Conservation (phyloP, 331 rosid species). For the Phaseolus coccineus region DNA sequence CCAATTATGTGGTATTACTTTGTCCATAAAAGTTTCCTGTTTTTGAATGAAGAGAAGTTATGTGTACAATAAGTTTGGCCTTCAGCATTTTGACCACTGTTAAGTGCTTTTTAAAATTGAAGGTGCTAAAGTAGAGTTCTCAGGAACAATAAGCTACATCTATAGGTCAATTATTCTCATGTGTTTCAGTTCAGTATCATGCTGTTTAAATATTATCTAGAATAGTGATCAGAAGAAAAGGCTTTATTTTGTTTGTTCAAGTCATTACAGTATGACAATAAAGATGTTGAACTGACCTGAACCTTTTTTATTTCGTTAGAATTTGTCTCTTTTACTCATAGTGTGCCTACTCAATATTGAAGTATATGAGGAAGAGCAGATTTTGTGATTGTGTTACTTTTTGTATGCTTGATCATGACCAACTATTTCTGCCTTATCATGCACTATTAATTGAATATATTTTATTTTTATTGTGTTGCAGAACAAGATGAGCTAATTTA, state of each 20-base stretch:
- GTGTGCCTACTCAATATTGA: slow-evolving; percentile 24
- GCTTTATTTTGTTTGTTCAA: slow-evolving; percentile 17
- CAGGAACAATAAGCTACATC: background rate
- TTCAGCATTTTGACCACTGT: slow-evolving; percentile 20
- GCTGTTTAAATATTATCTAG: slow-evolving; percentile 6
- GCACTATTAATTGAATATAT: slow-evolving; percentile 33
- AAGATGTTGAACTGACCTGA: background rate
- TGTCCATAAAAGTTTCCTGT: slow-evolving; percentile 24
- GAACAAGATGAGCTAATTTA: slow-evolving; percentile 33
- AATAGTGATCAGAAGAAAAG: slow-evolving; percentile 22
- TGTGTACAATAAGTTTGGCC: slow-evolving; percentile 19
- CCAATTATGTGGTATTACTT: slow-evolving; percentile 14
- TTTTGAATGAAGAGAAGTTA: slow-evolving; percentile 30
- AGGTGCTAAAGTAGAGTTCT: background rate
- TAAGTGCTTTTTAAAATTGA: slow-evolving; percentile 1
- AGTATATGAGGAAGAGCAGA: slow-evolving; percentile 23
- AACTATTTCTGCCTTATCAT: slow-evolving; percentile 26
- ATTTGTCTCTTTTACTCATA: slow-evolving; percentile 26
- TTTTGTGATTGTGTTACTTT: background rate
- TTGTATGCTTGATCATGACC: slow-evolving; percentile 16
- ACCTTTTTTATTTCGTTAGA: slow-evolving; percentile 22
- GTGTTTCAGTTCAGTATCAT: slow-evolving; percentile 14
- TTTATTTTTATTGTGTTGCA: slow-evolving; percentile 29
- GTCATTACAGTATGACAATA: slow-evolving; percentile 26
- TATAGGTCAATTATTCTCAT: slow-evolving; percentile 12